Evolutionary conservation across 805 yeast genomes (phyloP).

Genomic region (Yamadazyma endophytica): DNA sequence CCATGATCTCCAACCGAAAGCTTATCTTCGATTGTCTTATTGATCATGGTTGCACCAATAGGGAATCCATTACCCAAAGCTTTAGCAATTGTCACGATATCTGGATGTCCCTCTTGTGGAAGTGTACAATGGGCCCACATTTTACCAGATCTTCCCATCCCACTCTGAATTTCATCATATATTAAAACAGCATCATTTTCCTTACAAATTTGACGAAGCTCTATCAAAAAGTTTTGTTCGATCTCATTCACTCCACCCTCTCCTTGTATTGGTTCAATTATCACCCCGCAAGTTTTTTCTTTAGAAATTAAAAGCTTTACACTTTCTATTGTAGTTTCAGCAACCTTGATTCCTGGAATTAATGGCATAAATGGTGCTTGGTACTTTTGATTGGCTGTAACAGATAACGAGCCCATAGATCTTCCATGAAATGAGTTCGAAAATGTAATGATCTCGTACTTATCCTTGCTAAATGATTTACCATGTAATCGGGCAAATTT

Average conservation of each 20-base stretch:
- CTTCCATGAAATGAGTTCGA: constrained; percentile 92
- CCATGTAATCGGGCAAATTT: constrained; percentile 78
- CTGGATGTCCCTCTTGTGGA: constrained; percentile 86
- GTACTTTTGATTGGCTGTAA: constrained; percentile 89
- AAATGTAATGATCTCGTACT: constrained; percentile 81
- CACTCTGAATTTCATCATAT: constrained; percentile 96
- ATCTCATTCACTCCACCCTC: constrained; percentile 90
- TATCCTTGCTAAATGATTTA: constrained; percentile 43
- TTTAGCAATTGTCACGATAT: constrained; percentile 89
- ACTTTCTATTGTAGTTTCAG: constrained; percentile 55
- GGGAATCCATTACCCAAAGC: constrained; percentile 97
- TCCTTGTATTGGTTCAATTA: constrained; percentile 96
- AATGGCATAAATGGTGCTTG: constrained; percentile 88
- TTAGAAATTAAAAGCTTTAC: constrained; percentile 50
- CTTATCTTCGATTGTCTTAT: constrained; percentile 68
- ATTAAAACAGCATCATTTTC: constrained; percentile 72
- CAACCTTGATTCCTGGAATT: constrained; percentile 82
- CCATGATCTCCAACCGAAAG: constrained; percentile 95
- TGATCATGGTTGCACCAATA: constrained; percentile 87
- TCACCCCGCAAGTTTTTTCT: constrained; percentile 81
- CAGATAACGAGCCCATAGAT: constrained; percentile 87
- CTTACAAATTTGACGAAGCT: constrained; percentile 62
- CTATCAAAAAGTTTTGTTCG: constrained; percentile 56
- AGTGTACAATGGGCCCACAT: constrained; percentile 87
- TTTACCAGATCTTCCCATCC: constrained; percentile 87